phyloP scores from a whole-genome alignment of 257 asterid genomes.

The Lantana camara region DNA sequence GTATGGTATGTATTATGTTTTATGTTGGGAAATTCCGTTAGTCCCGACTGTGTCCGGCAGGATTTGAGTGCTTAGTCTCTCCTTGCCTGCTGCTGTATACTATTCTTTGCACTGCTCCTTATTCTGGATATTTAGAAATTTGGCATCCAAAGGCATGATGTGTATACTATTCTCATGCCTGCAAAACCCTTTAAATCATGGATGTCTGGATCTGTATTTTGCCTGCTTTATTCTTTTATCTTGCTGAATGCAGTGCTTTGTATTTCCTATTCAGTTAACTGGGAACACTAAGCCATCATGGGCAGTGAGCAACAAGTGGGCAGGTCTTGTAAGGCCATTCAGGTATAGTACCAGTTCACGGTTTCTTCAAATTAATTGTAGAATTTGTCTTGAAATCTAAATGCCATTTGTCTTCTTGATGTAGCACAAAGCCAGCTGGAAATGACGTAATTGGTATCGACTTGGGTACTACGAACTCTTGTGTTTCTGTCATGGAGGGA shows the following conservation, averaged over 20 bases:
- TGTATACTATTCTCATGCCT: not conserved
- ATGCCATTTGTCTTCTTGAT: constrained; percentile 1
- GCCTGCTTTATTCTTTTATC: too few species aligned
- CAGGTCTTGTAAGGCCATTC: constrained; percentile 58
- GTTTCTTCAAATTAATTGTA: not conserved
- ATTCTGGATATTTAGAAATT: not conserved
- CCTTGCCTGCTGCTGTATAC: not conserved
- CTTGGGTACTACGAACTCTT: constrained; percentile 82
- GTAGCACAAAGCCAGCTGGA: constrained; percentile 74
- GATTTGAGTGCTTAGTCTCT: not conserved
- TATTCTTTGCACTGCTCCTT: not conserved
- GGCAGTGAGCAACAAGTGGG: constrained; percentile 56
- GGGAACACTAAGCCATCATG: constrained; percentile 55
- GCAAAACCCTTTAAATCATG: too few species aligned
- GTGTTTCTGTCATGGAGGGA: constrained; percentile 86
- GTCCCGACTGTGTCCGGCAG: too few species aligned
- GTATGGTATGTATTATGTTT: too few species aligned
- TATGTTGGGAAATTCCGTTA: too few species aligned
- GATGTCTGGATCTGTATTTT: too few species aligned
- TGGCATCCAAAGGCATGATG: not conserved
- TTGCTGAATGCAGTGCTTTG: constrained; percentile 8
- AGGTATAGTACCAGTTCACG: constrained; percentile 37
- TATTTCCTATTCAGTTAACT: constrained; percentile 39
- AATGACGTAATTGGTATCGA: constrained; percentile 84
- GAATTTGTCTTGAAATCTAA: not conserved